Base-by-base conservation (phyloP, 768 basidiomycete species). In the Ramaria sp. region DNA sequence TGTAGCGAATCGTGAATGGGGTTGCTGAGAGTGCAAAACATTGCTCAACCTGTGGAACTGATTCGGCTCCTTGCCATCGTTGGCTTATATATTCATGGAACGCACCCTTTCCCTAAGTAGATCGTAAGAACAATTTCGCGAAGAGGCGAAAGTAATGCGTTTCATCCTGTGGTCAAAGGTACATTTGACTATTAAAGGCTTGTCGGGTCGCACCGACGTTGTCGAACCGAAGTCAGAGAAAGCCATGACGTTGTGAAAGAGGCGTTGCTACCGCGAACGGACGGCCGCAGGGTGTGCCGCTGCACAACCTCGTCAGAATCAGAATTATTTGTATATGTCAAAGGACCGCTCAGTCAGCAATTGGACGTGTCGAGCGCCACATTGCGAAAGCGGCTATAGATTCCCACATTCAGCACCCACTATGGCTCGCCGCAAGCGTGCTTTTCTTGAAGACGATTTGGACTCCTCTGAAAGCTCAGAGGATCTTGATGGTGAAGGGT, bases 171-270 rank as follows among this genome's bases (percentile, higher is more conserved):
- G 71, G 61, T 90, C 86, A 68, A 86, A 86, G 7, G 78, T 77
- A 69, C 90, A 93, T 71, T 88, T 91, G 38, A 96, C 82, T 55
- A 85, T 75, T 25, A 96, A 74, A 1, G 85, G 82, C 61, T 80
- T 82, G 66, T 91, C 86, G 32, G 87, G 85, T 27, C 80, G 75
- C 8, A 56, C 45, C n/a, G 55, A 56, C 5, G 53, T 50, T 5
- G 54, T 58, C 18, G 54, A 56, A n/a, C 24, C 52, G 18, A 32
- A 54, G 28, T 55, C 54, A 47, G 53, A 55, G 34, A 55, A 55
- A 18, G 53, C 53, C 57, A 58, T 58, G 22, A 18, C 9, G 32
- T 34, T 34, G 32, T 34, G 32, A 34, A 9, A 34, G n/a, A 9
- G 32, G 32, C 32, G 32, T 8, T 9, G 32, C 8, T 3, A 9